Evolutionary conservation across 2,329 filamentous ascomycete genomes (phyloP).

Genomic region (Ilyonectria robusta): DNA sequence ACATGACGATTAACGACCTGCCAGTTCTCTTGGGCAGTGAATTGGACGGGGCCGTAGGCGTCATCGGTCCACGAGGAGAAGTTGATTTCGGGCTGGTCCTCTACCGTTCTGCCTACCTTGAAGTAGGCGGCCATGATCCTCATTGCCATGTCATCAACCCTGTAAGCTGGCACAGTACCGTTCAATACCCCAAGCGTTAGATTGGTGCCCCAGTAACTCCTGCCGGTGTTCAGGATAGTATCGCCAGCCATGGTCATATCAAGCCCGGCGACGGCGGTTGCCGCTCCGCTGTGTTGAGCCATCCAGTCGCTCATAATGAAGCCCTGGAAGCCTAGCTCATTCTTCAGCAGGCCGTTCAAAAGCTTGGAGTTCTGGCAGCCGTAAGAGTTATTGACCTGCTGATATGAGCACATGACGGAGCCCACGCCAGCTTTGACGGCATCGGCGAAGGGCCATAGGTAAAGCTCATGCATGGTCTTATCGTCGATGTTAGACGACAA

Average conservation of each 20-base stretch:
- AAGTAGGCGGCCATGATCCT: conserved; percentile 1
- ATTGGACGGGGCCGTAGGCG: conserved; percentile 20
- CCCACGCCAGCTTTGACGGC: conserved; percentile 15
- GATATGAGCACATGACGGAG: conserved; percentile 6
- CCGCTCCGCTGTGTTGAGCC: no score
- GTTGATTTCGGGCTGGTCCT: no score
- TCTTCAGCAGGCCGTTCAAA: conserved; percentile 78
- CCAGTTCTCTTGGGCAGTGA: conserved; percentile 61
- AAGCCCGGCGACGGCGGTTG: no score
- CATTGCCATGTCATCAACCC: conserved; percentile 31
- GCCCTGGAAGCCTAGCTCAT: conserved; percentile 68
- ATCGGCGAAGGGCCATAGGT: conserved; percentile 10
- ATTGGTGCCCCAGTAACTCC: neutral
- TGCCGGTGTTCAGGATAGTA: neutral
- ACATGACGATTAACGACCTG: conserved; percentile 59
- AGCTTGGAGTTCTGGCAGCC: conserved; percentile 46
- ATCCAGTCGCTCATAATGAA: neutral
- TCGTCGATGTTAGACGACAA: conserved; percentile 14
- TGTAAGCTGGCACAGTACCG: conserved; percentile 19
- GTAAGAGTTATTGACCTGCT: conserved; percentile 50
- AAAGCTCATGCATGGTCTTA: neutral
- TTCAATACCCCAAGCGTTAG: conserved; percentile 23
- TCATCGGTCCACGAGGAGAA: no score
- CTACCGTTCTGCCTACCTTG: no score
- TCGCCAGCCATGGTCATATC: neutral